Percentiles rank a stretch among this genome's conserved stretches.
These are phyloP conservation scores for Larix kaempferi DNA, from an alignment of 75 land plant genomes.

Conservation along the genomic window DNA sequence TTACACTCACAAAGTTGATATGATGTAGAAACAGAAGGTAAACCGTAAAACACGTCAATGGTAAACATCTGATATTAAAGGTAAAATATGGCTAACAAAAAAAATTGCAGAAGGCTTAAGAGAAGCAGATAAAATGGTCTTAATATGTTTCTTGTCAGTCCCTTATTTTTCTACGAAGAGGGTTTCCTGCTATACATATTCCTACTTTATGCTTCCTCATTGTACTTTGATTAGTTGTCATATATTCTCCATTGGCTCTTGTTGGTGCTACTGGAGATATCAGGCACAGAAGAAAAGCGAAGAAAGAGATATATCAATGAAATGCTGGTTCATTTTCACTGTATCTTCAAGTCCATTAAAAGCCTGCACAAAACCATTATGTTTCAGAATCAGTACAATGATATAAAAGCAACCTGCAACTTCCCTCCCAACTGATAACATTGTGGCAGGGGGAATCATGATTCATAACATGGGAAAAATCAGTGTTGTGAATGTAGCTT, in stretches of 20 bases:
- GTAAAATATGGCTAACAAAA: neutral
- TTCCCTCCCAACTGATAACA: neutral
- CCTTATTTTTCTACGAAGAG: neutral
- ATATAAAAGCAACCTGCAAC: neutral
- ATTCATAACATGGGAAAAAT: neutral
- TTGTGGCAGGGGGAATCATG: neutral
- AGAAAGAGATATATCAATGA: neutral
- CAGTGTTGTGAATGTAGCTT: neutral
- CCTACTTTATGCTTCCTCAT: neutral
- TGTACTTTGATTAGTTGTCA: neutral
- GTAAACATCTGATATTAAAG: neutral
- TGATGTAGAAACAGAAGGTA: neutral
- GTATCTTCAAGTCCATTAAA: slow-evolving; percentile 1
- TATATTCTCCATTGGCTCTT: neutral
- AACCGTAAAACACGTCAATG: neutral
- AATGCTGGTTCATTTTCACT: neutral
- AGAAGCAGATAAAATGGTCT: neutral
- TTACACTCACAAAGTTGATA: neutral
- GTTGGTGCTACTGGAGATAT: no score
- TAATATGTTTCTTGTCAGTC: neutral
- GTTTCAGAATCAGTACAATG: neutral
- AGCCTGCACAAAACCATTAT: neutral
- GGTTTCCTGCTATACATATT: neutral
- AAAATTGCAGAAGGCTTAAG: neutral
- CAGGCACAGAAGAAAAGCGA: neutral